phyloP scores from a whole-genome alignment of 345 rosid species.

The Ricinus communis region DNA sequence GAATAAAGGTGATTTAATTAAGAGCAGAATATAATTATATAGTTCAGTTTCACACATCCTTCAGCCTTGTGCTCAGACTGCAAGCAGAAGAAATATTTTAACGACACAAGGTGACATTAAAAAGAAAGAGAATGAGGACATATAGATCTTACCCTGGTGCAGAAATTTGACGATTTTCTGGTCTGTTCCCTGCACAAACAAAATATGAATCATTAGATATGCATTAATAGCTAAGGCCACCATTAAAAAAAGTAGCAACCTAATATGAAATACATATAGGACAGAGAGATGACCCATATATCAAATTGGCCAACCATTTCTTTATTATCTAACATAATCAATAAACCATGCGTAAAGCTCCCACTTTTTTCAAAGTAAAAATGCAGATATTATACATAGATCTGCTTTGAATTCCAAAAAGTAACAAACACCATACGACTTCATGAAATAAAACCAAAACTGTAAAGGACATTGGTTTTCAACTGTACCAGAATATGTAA shows the following conservation, averaged over 20 bases:
- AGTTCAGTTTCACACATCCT: conserved; percentile 10
- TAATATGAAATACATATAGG: conserved; percentile 1
- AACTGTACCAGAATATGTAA: not conserved
- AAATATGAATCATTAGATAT: conserved; percentile 3
- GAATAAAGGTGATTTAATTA: conserved; percentile 3
- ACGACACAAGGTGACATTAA: not conserved
- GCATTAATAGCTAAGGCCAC: conserved; percentile 19
- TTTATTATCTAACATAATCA: not conserved
- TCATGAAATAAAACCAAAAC: not conserved
- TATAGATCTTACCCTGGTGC: conserved; percentile 44
- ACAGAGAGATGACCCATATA: not conserved
- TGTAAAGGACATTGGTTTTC: not conserved
- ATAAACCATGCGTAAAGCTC: not conserved
- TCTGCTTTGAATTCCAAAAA: not conserved
- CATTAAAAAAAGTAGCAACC: conserved; percentile 10
- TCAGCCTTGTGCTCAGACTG: not conserved
- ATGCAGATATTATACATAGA: conserved; percentile 3
- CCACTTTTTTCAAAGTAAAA: not conserved
- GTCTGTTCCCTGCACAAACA: conserved; percentile 48
- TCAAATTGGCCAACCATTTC: not conserved
- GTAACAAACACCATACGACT: not conserved
- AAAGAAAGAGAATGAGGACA: not conserved
- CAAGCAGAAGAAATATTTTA: not conserved
- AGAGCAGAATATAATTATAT: not conserved
- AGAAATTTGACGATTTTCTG: conserved; percentile 40